Conservation (phyloP, 1,139 yeast species). For the Scheffersomyces lignicola region DNA sequence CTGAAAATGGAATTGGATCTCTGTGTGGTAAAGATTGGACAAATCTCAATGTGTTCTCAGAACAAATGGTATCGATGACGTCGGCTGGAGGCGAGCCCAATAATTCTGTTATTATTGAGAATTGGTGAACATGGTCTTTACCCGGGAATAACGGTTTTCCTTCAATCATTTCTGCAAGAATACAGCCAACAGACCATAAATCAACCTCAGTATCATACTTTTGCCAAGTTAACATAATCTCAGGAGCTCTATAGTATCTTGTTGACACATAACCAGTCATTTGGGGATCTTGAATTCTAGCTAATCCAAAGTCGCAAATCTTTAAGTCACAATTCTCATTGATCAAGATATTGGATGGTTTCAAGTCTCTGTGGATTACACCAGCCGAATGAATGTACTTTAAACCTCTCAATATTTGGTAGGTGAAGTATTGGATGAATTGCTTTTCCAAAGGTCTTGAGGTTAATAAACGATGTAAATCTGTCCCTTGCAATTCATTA, state of each 20-base stretch:
- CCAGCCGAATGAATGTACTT: constrained; percentile 97
- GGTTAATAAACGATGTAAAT: constrained; percentile 84
- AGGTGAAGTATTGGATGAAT: constrained; percentile 92
- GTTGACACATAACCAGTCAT: constrained; percentile 99
- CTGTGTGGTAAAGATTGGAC: constrained; percentile 92
- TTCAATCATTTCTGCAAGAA: constrained; percentile 97
- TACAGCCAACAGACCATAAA: constrained; percentile 99
- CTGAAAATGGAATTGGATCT: constrained; percentile 84
- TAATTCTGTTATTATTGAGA: constrained; percentile 91
- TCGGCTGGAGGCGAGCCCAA: constrained; percentile 96
- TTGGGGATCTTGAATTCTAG: constrained; percentile 96
- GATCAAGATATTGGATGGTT: constrained; percentile 88
- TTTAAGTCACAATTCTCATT: constrained; percentile 95
- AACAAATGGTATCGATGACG: constrained; percentile 92
- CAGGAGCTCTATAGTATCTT: constrained; percentile 96
- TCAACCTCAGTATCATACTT: constrained; percentile 98
- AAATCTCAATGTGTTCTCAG: constrained; percentile 91
- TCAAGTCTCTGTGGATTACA: constrained; percentile 91
- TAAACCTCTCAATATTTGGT: constrained; percentile 89
- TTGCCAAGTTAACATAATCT: constrained; percentile 99
- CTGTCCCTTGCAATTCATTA: constrained; percentile 96
- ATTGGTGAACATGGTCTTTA: constrained; percentile 97
- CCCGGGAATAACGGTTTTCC: constrained; percentile 99
- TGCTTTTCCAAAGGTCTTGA: constrained; percentile 94
- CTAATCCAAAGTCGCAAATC: constrained; percentile 96